These are phyloP conservation scores for Fusarium chaquense DNA, from an alignment of 2,329 filamentous ascomycete species.

Conservation along the genomic window DNA sequence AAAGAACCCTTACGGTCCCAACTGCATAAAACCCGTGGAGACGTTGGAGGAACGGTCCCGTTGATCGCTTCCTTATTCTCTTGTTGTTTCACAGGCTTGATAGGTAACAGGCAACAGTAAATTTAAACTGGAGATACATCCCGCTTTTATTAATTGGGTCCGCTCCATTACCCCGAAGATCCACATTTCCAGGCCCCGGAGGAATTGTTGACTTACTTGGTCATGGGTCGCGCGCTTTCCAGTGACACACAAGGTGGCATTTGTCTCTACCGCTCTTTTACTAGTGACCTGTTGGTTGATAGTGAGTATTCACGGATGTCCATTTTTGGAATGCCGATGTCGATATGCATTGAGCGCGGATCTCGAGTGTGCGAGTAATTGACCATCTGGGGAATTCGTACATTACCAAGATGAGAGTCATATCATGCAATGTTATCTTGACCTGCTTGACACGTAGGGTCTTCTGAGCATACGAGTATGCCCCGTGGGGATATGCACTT, in stretches of 20 bases:
- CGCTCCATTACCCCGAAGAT: conserved; percentile 3
- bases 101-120: not conserved
- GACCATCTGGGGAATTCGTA: not conserved
- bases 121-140: not conserved
- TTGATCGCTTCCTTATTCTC: not conserved
- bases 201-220: not conserved
- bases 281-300: not conserved
- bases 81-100: not conserved
- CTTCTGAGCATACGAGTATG: not conserved
- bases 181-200: not conserved
- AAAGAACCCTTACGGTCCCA: not conserved
- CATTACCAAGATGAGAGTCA: not conserved
- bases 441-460: not conserved
- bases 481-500: conserved; percentile 2
- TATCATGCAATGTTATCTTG: not conserved
- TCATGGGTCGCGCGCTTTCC: not conserved
- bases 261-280: not conserved
- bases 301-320: not conserved
- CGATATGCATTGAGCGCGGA: not conserved
- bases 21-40: not conserved
- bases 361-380: not conserved
- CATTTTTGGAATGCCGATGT: not conserved
- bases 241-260: not conserved
- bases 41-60: not conserved
- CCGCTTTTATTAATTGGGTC: not conserved